Conservation (phyloP, 1,284 basidiomycete genomes). For the Lignosus rhinocerotis region DNA sequence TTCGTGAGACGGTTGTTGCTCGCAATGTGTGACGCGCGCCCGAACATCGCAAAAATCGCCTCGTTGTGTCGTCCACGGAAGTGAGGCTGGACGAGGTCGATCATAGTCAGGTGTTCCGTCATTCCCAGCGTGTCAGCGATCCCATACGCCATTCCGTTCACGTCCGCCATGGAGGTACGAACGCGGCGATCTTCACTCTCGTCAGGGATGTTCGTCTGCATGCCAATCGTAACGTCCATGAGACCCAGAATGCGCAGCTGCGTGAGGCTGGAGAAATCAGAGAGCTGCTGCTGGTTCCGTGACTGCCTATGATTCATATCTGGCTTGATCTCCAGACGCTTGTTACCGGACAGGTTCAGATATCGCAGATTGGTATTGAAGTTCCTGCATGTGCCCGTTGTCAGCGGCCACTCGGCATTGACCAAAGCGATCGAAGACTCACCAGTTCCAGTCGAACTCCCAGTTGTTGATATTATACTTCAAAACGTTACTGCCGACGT, state of each 20-base stretch:
- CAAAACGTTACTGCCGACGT: slow-evolving; percentile 93
- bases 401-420: neutral
- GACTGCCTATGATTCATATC: slow-evolving; percentile 43
- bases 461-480: slow-evolving; percentile 99
- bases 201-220: slow-evolving; percentile 79
- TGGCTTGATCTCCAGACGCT: slow-evolving; percentile 85
- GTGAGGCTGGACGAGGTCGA: slow-evolving; percentile 90
- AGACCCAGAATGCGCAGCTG: slow-evolving; percentile 89
- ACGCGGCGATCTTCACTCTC: slow-evolving; percentile 91
- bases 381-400: slow-evolving; percentile 64
- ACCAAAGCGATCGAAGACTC: neutral
- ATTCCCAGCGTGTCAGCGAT: slow-evolving; percentile 94
- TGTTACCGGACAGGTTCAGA: slow-evolving; percentile 87
- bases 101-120: slow-evolving; percentile 81
- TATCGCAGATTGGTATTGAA: slow-evolving; percentile 94
- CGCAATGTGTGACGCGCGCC: slow-evolving; percentile 66
- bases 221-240: slow-evolving; percentile 96
- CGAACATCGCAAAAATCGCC: slow-evolving; percentile 97
- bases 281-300: slow-evolving; percentile 47
- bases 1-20: slow-evolving; percentile 71
- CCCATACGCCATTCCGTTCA: slow-evolving; percentile 94
- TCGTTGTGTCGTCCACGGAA: slow-evolving; percentile 81
- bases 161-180: slow-evolving; percentile 88
- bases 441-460: slow-evolving; percentile 99
- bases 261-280: slow-evolving; percentile 85